These are phyloP conservation scores for Salix purpurea DNA, from an alignment of 345 rosid genomes.

Conservation along the genomic window DNA sequence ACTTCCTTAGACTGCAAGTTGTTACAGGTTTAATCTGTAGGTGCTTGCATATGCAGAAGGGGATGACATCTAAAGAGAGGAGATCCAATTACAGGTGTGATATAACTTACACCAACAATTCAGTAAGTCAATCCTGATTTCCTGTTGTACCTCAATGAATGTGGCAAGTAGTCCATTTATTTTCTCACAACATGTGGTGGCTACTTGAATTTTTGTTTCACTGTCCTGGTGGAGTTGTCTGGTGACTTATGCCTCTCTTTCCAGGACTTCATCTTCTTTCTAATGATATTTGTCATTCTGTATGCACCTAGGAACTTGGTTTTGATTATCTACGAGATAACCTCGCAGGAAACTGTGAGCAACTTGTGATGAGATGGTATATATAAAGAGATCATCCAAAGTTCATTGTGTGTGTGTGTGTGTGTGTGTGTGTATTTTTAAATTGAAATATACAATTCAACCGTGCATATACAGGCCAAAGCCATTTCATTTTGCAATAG, in stretches of 20 bases:
- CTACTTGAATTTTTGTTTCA: conserved; percentile 1
- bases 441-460: conserved; percentile 11
- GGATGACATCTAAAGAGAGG: conserved; percentile 77
- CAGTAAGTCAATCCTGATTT: conserved; percentile 48
- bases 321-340: conserved; percentile 97
- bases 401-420: neutral
- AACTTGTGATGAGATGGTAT: conserved; percentile 98
- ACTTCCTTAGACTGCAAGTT: conserved; percentile 1
- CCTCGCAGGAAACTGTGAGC: conserved; percentile 68
- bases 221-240: conserved; percentile 5
- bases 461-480: conserved; percentile 64
- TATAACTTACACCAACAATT: conserved; percentile 89
- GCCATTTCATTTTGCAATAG: conserved; percentile 94
- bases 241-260: neutral
- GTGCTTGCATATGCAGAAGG: conserved; percentile 48
- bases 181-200: neutral
- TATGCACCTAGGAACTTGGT: conserved; percentile 78
- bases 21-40: conserved; percentile 5
- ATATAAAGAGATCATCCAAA: conserved; percentile 17
- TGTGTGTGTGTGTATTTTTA: neutral
- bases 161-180: neutral
- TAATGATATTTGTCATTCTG: conserved; percentile 16
- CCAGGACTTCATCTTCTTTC: conserved; percentile 1
- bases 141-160: conserved; percentile 1
- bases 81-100: conserved; percentile 77